Base-by-base conservation (phyloP, 495 filamentous ascomycete genomes). In the Penicillium roqueforti region DNA sequence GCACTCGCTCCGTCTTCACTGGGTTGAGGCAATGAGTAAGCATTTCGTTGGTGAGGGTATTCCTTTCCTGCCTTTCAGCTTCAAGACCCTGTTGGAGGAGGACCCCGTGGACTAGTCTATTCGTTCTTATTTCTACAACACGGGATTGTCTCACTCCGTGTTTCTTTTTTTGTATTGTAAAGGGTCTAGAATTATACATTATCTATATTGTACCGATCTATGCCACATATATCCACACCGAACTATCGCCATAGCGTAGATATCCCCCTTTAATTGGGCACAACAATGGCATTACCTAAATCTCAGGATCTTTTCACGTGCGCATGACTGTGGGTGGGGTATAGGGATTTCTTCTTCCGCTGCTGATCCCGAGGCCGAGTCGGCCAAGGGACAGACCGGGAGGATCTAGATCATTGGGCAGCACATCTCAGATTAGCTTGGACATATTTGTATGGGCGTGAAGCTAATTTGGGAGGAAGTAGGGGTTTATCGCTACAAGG, bases 21-120 rank as follows among this genome's bases (percentile, higher is more conserved):
- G 93, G 93, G 93, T 99, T 53, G 93, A 99, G 70, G 91, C 93
- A n/a, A 97, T 97, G 84, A 93, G 90, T 74, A 98, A 98, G 74
- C 95, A 97, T 77, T 96, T 97, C 76, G 87, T 97, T 68, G 95
- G 95, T 56, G 91, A 91, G 50, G 93, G 93, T 39, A 80, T 93
- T 67, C 77, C 91, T 34, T 97, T 99, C 73, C 77, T 87, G 61
- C 93, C 93, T 8, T 97, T 98, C 70, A 91, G 87, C 64, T 97
- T 97, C 68, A 85, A 86, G 75, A 77, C 83, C 18, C 71, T 97
- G 57, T 70, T 98, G 52, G 93, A 98, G 69, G 91, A 96, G 68
- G 88, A 92, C 51, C 77, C 81, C 40, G 74, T 80, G 28, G 82
- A 85, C 53, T 81, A 71, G 61, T 43, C 29, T 56, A 34, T 42